Evolutionary conservation across 2,329 filamentous ascomycete genomes (phyloP).

Genomic region (Colletotrichum nymphaeae): DNA sequence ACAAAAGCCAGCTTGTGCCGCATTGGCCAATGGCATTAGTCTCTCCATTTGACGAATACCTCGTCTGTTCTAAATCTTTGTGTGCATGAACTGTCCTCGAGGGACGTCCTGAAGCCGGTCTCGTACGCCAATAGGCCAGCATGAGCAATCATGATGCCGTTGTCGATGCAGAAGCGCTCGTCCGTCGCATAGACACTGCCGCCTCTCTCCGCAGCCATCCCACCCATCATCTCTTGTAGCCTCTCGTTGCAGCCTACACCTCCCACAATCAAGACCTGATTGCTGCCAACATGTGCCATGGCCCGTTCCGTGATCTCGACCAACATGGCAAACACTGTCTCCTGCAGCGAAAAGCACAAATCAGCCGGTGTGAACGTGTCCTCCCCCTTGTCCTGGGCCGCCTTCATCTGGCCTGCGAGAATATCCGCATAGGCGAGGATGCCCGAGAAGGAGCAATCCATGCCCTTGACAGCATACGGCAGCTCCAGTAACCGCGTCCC

Average conservation of each 20-base stretch:
- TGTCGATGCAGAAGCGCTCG: conserved; percentile 98
- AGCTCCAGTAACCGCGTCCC: conserved; percentile 82
- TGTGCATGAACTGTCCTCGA: conserved; percentile 87
- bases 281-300: conserved; percentile 95
- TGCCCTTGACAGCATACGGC: conserved; percentile 96
- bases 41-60: conserved; percentile 83
- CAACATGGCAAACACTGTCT: conserved; percentile 96
- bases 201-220: conserved; percentile 89
- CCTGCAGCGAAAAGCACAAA: conserved; percentile 93
- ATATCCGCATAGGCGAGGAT: conserved; percentile 88
- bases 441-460: conserved; percentile 97
- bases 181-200: conserved; percentile 95
- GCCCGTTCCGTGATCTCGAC: conserved; percentile 98
- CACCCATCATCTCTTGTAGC: conserved; percentile 97
- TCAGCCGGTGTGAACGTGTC: conserved; percentile 81
- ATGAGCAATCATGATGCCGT: conserved; percentile 99
- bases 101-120: conserved; percentile 80
- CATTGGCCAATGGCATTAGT: conserved; percentile 50
- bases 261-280: conserved; percentile 92
- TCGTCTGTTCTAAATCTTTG: conserved; percentile 87
- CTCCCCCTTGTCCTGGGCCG: conserved; percentile 58
- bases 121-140: conserved; percentile 88
- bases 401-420: conserved; percentile 75
- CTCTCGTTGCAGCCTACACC: conserved; percentile 96
- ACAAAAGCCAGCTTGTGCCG: conserved; percentile 9